phyloP scores from a whole-genome alignment of 129 eudicot genomes.

The Sambucus nigra region DNA sequence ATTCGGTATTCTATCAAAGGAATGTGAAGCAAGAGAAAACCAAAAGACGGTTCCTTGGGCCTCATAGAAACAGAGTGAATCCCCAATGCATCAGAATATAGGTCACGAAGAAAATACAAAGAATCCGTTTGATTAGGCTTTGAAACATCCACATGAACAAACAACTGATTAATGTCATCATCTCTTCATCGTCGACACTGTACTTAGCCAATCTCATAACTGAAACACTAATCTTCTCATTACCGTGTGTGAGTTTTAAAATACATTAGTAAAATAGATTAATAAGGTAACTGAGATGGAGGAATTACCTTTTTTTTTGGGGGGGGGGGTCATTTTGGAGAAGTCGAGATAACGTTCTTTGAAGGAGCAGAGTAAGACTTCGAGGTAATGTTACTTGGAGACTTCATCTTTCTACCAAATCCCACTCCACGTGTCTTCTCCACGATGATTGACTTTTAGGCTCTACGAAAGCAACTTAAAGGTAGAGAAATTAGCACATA shows the following conservation, averaged over 20 bases:
- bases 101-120: constrained; percentile 72
- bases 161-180: constrained; percentile 59
- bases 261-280: too few species aligned
- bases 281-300: constrained; percentile 70
- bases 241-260: constrained; percentile 38
- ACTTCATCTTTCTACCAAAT: too few species aligned
- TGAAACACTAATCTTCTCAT: constrained; percentile 68
- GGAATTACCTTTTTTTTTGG: constrained; percentile 69
- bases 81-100: constrained; percentile 88
- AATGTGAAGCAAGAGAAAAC: constrained; percentile 32
- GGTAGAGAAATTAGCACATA: too few species aligned
- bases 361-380: constrained; percentile 41
- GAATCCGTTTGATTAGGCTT: constrained; percentile 53
- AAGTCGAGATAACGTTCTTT: constrained; percentile 49
- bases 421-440: too few species aligned
- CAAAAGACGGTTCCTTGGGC: constrained; percentile 43
- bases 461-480: too few species aligned
- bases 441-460: too few species aligned
- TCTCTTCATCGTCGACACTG: constrained; percentile 29
- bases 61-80: constrained; percentile 75
- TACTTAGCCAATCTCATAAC: constrained; percentile 68
- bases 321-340: constrained; percentile 45
- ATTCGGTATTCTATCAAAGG: too few species aligned
- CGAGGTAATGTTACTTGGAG: too few species aligned
- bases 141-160: constrained; percentile 71